Base-by-base conservation (phyloP, 345 rosid species). In the Gossypium thurberi region DNA sequence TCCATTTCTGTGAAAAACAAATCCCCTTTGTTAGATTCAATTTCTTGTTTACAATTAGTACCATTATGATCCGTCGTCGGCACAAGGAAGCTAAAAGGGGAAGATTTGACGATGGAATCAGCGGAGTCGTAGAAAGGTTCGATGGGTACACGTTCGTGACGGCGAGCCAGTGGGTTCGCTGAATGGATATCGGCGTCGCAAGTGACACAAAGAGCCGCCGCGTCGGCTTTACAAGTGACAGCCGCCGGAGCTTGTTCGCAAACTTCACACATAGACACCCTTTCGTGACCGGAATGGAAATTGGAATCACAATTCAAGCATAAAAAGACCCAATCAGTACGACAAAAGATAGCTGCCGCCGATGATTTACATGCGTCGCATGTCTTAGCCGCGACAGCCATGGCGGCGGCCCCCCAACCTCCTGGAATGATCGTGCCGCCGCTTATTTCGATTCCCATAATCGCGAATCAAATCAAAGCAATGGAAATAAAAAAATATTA, bases 221-320 rank as follows among this genome's bases (percentile, higher is more conserved):
- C 97, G 74, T 94, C 98, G 17, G 98, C 98, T 84, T 88, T 92
- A 84, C 98, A 94, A 47, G 95, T 90, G 74, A 94, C 94, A 42
- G 89, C 86, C 51, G 98, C 97, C 1, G 98, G 97, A 4, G 98
- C 97, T 69, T 92, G 97, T 79, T 92, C 97, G 78, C 56, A 52
- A 18, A 52, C 56, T 17, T 52, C 56, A 17, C 98, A 94, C 68
- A 91, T 46, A 84, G 81, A 81, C 42, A 90, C 97, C 44, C 97
- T 96, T 78, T 78, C 92, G 65, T 94, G 98, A 28, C 85, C 78
- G 3, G 37, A 56, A 74, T 91, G 97, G 77, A 92, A 75, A 61
- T 82, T 83, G n/a, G 89, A 73, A 82, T 90, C 97, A 47, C 98
- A 91, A 80, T 74, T 55, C 55, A 83, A 44, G 80, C 89, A 88